Evolutionary conservation across 805 yeast species (phyloP).

Genomic region (Cyberlindnera lachancei): DNA sequence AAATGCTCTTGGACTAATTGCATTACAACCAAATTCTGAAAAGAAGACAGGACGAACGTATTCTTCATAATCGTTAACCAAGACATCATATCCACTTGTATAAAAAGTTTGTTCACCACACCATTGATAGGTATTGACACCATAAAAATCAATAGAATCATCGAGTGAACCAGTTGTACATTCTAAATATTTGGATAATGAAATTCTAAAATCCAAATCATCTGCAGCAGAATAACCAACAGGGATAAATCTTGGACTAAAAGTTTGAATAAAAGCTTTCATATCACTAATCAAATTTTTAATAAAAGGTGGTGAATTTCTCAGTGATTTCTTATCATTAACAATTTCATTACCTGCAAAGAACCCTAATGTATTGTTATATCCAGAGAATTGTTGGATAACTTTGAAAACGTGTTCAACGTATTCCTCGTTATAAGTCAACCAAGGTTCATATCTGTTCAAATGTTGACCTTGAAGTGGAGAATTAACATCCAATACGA

Average conservation of each 20-base stretch:
- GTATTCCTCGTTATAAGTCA: slow-evolving; percentile 65
- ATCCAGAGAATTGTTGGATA: slow-evolving; percentile 72
- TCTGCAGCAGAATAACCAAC: slow-evolving; percentile 97
- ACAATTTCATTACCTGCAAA: slow-evolving; percentile 91
- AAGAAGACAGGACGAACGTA: slow-evolving; percentile 76
- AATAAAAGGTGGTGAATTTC: slow-evolving; percentile 63
- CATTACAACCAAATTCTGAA: slow-evolving; percentile 91
- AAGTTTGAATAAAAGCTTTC: slow-evolving; percentile 55
- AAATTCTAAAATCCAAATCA: slow-evolving; percentile 66
- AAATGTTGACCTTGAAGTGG: slow-evolving; percentile 73
- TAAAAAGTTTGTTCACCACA: slow-evolving; percentile 85
- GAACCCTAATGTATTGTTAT: slow-evolving; percentile 84
- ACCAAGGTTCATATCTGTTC: slow-evolving; percentile 93
- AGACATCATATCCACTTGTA: slow-evolving; percentile 66
- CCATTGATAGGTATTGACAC: slow-evolving; percentile 94
- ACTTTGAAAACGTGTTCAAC: slow-evolving; percentile 70
- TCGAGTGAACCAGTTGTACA: slow-evolving; percentile 43
- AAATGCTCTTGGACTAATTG: slow-evolving; percentile 68
- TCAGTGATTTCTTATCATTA: slow-evolving; percentile 68
- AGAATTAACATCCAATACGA: slow-evolving; percentile 86
- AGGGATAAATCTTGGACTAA: slow-evolving; percentile 65
- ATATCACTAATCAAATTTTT: slow-evolving; percentile 78
- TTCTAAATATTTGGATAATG: slow-evolving; percentile 74
- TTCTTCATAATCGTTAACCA: slow-evolving; percentile 62
- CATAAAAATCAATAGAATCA: slow-evolving; percentile 78